phyloP scores from a whole-genome alignment of 1,284 basidiomycete genomes.

The Ceratorhiza oryzae-sativae region DNA sequence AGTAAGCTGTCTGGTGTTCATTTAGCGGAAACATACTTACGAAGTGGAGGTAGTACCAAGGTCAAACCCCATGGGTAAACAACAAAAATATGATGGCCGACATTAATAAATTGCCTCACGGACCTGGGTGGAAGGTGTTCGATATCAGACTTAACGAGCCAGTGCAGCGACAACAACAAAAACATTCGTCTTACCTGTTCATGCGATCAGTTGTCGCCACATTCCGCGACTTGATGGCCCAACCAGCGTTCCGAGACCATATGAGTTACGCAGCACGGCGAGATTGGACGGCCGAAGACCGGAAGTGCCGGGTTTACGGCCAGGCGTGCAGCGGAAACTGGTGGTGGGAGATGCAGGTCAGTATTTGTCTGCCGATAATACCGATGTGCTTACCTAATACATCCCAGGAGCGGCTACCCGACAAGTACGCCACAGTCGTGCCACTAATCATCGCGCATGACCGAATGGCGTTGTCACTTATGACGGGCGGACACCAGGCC shows the following conservation, averaged over 20 bases:
- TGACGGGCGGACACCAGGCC: not conserved
- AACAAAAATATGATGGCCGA: not conserved
- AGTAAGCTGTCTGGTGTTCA: not conserved
- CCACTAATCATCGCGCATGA: conserved; percentile 20
- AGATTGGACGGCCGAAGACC: conserved; percentile 6
- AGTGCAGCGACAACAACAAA: too few species aligned
- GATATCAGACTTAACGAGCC: not conserved
- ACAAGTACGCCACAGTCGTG: not conserved
- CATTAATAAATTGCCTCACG: conserved; percentile 9
- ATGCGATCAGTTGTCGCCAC: conserved; percentile 1
- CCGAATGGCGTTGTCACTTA: not conserved
- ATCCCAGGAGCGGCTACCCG: not conserved
- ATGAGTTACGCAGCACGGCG: conserved; percentile 31
- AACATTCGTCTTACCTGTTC: conserved; percentile 9
- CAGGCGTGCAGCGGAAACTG: conserved; percentile 20
- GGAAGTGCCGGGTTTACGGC: conserved; percentile 12
- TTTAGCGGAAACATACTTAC: not conserved
- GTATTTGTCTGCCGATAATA: not conserved
- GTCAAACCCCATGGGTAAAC: conserved; percentile 12
- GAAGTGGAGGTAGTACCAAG: not conserved
- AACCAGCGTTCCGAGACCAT: conserved; percentile 23
- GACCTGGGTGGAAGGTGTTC: not conserved
- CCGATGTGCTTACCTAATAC: not conserved
- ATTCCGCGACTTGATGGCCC: conserved; percentile 21
- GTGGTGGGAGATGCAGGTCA: conserved; percentile 32